Conservation (phyloP, 2,329 filamentous ascomycete species). For the Xylariaceae sp. region DNA sequence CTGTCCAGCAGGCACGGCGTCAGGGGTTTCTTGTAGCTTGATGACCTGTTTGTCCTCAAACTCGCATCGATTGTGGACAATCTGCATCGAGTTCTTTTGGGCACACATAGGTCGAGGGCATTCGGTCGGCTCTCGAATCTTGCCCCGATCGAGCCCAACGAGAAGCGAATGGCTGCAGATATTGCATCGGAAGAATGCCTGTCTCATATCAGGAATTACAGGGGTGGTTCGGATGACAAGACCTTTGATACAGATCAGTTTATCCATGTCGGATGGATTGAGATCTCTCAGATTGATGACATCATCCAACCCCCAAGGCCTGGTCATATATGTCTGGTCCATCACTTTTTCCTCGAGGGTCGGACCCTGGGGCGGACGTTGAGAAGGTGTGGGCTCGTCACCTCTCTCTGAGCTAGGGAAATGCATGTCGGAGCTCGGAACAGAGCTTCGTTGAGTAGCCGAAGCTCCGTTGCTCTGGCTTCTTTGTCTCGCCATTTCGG, state of each 20-base stretch:
- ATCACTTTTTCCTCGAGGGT: slow-evolving; percentile 78
- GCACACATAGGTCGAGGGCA: slow-evolving; percentile 81
- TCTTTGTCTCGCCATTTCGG: slow-evolving; percentile 69
- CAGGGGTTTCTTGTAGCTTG: slow-evolving; percentile 95
- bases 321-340: slow-evolving; percentile 74
- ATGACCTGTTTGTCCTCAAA: slow-evolving; percentile 99
- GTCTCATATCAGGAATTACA: slow-evolving; percentile 98
- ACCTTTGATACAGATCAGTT: slow-evolving; percentile 90
- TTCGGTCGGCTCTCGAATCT: slow-evolving; percentile 88
- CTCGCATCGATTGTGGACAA: slow-evolving; percentile 89
- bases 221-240: slow-evolving; percentile 93
- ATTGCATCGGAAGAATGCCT: slow-evolving; percentile 95
- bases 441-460: slow-evolving; percentile 54
- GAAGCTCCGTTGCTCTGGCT: slow-evolving; percentile 30
- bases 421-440: slow-evolving; percentile 68
- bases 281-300: slow-evolving; percentile 89
- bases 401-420: slow-evolving; percentile 75
- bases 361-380: slow-evolving; percentile 42
- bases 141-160: slow-evolving; percentile 89
- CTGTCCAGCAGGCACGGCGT: slow-evolving; percentile 90
- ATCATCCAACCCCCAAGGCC: slow-evolving; percentile 83
- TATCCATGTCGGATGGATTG: slow-evolving; percentile 94
- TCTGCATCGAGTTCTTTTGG: slow-evolving; percentile 93
- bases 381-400: slow-evolving; percentile 43
- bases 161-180: slow-evolving; percentile 88